Evolutionary conservation across 2,329 filamentous ascomycete species (phyloP).

Genomic region (Microsporum audouinii): DNA sequence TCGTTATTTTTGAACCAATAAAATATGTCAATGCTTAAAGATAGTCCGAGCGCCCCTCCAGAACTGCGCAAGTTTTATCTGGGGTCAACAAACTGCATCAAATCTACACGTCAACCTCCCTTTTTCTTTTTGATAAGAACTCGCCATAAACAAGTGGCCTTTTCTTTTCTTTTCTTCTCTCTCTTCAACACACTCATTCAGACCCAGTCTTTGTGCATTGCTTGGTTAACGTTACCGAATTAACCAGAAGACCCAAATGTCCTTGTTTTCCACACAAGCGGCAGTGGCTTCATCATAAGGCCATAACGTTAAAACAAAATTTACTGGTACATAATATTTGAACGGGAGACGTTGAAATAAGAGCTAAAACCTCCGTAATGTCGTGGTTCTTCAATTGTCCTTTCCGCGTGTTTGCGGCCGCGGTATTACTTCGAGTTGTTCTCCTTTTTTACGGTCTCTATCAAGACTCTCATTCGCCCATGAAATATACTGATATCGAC

Average conservation of each 20-base stretch:
- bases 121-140: background rate
- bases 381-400: slow-evolving; percentile 24
- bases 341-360: background rate
- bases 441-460: slow-evolving; percentile 82
- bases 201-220: background rate
- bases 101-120: slow-evolving; percentile 1
- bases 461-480: slow-evolving; percentile 79
- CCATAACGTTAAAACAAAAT: background rate
- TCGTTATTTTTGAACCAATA: background rate
- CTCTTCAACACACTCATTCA: background rate
- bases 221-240: background rate
- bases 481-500: slow-evolving; percentile 99
- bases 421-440: slow-evolving; percentile 52
- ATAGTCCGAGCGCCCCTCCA: slow-evolving; percentile 1
- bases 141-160: background rate
- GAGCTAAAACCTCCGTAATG: background rate
- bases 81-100: background rate
- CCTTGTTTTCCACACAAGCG: background rate
- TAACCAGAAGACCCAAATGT: background rate
- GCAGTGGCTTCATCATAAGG: background rate
- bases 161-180: background rate
- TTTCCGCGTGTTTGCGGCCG: slow-evolving; percentile 25
- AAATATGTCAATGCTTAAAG: background rate
- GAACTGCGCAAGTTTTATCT: background rate
- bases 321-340: background rate